Conservation (phyloP, 2,329 filamentous ascomycete species). For the Fusarium tanahbumbuense region DNA sequence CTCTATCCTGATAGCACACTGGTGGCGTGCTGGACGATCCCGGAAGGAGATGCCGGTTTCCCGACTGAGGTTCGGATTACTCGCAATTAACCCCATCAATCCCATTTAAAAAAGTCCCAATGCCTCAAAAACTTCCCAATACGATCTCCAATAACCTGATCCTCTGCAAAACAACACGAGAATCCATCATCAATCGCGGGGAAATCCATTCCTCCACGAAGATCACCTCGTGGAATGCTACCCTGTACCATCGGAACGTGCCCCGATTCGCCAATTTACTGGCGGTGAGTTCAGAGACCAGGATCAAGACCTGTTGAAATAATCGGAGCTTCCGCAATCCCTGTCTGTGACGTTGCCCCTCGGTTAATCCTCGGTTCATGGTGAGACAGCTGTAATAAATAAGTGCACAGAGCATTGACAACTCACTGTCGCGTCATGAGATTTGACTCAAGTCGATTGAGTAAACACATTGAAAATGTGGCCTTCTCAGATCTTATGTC, state of each 20-base stretch:
- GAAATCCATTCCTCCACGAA: not conserved
- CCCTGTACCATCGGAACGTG: not conserved
- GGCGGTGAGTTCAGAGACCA: constrained; percentile 3
- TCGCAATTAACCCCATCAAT: no score
- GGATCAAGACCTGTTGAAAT: not conserved
- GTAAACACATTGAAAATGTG: constrained; percentile 8
- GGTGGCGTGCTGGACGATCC: no score
- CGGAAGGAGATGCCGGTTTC: no score
- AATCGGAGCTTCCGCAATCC: constrained; percentile 11
- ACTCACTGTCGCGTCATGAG: not conserved
- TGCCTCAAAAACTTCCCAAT: not conserved
- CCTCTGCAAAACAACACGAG: not conserved
- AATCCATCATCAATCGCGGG: not conserved
- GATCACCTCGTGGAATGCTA: not conserved
- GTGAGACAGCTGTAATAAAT: constrained; percentile 15
- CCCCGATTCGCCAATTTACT: constrained; percentile 1
- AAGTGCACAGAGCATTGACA: not conserved
- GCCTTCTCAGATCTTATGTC: constrained; percentile 1
- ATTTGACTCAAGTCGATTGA: not conserved
- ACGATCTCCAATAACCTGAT: not conserved
- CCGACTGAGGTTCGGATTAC: not conserved
- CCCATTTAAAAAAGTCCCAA: not conserved
- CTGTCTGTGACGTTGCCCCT: not conserved
- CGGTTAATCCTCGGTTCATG: constrained; percentile 10
- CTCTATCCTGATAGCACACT: no score